phyloP scores from a whole-genome alignment of 176 grass and related monocot genomes.

The Hordeum marinum region DNA sequence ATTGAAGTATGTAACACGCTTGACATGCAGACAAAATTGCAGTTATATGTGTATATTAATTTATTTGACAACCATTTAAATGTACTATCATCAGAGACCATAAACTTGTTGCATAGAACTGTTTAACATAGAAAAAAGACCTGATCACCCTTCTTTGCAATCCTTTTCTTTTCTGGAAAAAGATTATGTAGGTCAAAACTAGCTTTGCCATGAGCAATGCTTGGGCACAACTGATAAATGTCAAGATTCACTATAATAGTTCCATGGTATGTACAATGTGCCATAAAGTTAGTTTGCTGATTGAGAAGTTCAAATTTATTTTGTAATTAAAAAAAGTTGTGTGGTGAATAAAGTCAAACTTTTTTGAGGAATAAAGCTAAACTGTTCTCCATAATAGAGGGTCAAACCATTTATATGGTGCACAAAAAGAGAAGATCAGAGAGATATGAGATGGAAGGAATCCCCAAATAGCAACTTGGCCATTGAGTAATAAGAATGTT shows the following conservation, averaged over 20 bases:
- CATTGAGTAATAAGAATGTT: not conserved
- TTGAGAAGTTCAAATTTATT: not conserved
- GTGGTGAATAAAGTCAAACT: slow-evolving; percentile 20
- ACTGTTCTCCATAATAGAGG: not conserved
- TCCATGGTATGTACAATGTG: not conserved
- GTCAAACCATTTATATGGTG: slow-evolving; percentile 19
- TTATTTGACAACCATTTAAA: not conserved
- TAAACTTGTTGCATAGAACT: not conserved
- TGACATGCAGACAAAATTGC: not conserved
- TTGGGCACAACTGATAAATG: not conserved
- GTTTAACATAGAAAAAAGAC: not conserved
- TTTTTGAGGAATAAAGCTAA: slow-evolving; percentile 19
- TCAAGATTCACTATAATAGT: not conserved
- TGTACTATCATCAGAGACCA: not conserved
- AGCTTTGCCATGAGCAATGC: not conserved
- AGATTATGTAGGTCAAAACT: not conserved
- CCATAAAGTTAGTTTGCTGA: not conserved
- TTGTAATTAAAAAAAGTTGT: not conserved
- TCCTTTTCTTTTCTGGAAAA: not conserved
- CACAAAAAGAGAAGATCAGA: not conserved
- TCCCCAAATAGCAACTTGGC: not conserved
- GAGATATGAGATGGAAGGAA: not conserved
- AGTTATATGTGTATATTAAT: not conserved
- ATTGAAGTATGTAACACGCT: not conserved
- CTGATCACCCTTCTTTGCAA: not conserved